These are phyloP conservation scores for Triangularia setosa DNA, from an alignment of 2,329 filamentous ascomycete species.

Conservation along the genomic window DNA sequence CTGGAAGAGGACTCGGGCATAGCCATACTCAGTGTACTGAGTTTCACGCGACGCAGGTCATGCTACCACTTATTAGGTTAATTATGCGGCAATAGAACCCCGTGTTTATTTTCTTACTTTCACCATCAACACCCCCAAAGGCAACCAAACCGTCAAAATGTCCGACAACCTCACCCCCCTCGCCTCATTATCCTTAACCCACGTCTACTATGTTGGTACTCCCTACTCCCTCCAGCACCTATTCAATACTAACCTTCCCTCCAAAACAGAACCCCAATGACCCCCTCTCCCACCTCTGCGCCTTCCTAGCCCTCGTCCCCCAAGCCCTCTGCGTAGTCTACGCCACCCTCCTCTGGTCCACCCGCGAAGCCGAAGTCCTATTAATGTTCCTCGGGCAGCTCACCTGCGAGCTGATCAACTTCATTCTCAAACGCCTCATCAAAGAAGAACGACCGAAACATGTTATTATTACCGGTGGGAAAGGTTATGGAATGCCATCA, in stretches of 20 bases:
- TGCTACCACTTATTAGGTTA: background rate
- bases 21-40: background rate
- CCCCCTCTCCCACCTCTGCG: slow-evolving; percentile 78
- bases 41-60: background rate
- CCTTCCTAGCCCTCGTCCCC: slow-evolving; percentile 89
- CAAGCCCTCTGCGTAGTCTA: slow-evolving; percentile 90
- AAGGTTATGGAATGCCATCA: slow-evolving; percentile 94
- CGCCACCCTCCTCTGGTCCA: slow-evolving; percentile 83
- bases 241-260: background rate
- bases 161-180: slow-evolving; percentile 53
- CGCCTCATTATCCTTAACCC: slow-evolving; percentile 87
- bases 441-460: slow-evolving; percentile 84
- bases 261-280: slow-evolving; percentile 72
- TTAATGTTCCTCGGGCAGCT: slow-evolving; percentile 92
- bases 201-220: slow-evolving; percentile 85
- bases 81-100: background rate
- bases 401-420: slow-evolving; percentile 87
- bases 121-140: background rate
- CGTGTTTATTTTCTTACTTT: background rate
- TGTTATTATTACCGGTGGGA: slow-evolving; percentile 68
- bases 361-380: slow-evolving; percentile 82
- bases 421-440: slow-evolving; percentile 81
- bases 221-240: slow-evolving; percentile 1
- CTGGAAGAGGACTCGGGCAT: background rate
- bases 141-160: slow-evolving; percentile 29